phyloP scores from a whole-genome alignment of 2,329 filamentous ascomycete species.

The Ilyonectria mors-panacis region DNA sequence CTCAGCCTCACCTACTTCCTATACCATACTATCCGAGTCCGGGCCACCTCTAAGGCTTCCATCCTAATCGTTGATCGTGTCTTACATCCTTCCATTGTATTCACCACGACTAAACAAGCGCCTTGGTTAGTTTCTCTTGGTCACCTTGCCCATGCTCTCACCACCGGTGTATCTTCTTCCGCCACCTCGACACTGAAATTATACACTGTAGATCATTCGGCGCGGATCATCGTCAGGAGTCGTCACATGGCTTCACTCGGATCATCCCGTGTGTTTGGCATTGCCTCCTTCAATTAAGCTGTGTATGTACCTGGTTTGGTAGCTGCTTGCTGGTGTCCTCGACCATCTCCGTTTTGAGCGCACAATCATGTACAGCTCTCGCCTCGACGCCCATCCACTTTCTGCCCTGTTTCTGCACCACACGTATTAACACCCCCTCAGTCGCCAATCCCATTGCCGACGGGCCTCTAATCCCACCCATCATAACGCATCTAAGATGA shows the following conservation, averaged over 20 bases:
- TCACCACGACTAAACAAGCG: neutral
- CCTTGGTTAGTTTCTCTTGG: neutral
- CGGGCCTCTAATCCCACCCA: neutral
- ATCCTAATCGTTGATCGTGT: neutral
- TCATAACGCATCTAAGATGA: conserved; percentile 30
- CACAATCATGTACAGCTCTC: conserved; percentile 13
- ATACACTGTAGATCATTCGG: neutral
- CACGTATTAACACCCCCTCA: conserved; percentile 21
- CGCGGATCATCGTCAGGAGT: neutral
- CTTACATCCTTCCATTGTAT: neutral
- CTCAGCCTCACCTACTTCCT: neutral
- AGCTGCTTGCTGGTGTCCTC: neutral
- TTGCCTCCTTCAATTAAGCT: neutral
- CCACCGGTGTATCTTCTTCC: neutral
- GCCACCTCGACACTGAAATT: neutral
- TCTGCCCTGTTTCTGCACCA: conserved; percentile 13
- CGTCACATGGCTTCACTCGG: neutral
- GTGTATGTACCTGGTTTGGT: neutral
- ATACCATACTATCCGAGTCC: neutral
- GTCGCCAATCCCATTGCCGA: neutral
- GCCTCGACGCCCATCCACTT: conserved; percentile 1
- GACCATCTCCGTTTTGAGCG: neutral
- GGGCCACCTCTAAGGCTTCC: neutral
- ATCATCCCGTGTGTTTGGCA: neutral
- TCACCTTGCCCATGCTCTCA: neutral